phyloP scores from a whole-genome alignment of 805 yeast species.

The Saturnispora galanensis region DNA sequence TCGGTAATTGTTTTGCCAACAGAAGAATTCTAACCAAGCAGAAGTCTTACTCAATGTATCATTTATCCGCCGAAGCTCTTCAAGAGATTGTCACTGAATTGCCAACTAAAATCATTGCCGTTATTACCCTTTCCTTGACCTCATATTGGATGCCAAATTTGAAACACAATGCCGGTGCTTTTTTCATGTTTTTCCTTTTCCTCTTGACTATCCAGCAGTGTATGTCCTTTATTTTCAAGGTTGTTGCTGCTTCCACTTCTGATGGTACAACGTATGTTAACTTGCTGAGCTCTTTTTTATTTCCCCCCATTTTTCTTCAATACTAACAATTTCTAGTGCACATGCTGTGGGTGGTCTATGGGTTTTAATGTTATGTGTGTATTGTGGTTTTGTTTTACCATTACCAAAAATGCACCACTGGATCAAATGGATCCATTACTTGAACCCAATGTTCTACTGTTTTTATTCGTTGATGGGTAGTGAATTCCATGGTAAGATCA shows the following conservation, averaged over 20 bases:
- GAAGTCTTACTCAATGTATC: slow-evolving; percentile 50
- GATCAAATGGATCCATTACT: slow-evolving; percentile 47
- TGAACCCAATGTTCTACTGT: slow-evolving; percentile 38
- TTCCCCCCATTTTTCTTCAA: slow-evolving; percentile 36
- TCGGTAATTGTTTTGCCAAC: slow-evolving; percentile 46
- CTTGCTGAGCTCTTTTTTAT: neutral
- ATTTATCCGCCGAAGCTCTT: slow-evolving; percentile 57
- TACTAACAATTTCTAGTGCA: slow-evolving; percentile 47
- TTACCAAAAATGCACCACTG: slow-evolving; percentile 52
- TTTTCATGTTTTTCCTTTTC: slow-evolving; percentile 25
- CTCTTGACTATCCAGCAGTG: slow-evolving; percentile 25
- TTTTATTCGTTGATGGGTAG: slow-evolving; percentile 47
- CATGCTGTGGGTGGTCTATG: slow-evolving; percentile 30
- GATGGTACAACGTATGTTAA: slow-evolving; percentile 22
- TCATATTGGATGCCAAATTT: slow-evolving; percentile 45
- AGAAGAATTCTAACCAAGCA: slow-evolving; percentile 59
- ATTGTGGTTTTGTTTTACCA: slow-evolving; percentile 47
- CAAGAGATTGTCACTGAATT: slow-evolving; percentile 47
- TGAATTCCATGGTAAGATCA: slow-evolving; percentile 46
- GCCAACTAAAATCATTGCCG: slow-evolving; percentile 45
- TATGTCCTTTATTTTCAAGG: slow-evolving; percentile 42
- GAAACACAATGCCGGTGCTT: slow-evolving; percentile 44
- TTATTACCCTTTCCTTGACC: slow-evolving; percentile 35
- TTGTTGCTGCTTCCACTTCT: slow-evolving; percentile 35
- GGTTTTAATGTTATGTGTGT: slow-evolving; percentile 48